These are phyloP conservation scores for Penicillium ochrochloron DNA, from an alignment of 495 filamentous ascomycete genomes.

Conservation along the genomic window DNA sequence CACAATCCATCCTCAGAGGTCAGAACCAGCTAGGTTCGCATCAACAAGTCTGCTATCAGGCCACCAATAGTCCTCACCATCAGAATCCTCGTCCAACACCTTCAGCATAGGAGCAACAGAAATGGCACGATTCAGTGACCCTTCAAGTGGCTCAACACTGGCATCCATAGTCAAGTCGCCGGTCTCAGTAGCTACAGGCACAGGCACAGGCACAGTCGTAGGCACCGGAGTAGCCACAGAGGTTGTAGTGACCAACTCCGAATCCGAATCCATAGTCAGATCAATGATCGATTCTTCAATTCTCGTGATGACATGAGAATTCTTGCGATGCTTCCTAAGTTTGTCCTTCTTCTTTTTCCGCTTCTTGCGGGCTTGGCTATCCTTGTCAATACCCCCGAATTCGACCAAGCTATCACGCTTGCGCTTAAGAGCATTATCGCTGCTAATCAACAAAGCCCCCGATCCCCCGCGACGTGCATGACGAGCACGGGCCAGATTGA, in stretches of 20 bases:
- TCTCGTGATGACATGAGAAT: constrained; percentile 9
- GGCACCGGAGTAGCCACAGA: background rate
- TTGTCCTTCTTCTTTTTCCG: constrained; percentile 14
- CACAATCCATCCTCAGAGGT: background rate
- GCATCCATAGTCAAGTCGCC: background rate
- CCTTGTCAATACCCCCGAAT: constrained; percentile 16
- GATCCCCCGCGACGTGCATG: constrained; percentile 24
- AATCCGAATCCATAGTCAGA: constrained; percentile 37
- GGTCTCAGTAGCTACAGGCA: background rate
- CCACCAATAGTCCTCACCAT: constrained; percentile 55
- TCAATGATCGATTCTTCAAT: constrained; percentile 30
- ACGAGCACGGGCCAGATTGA: constrained; percentile 34
- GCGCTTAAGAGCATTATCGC: constrained; percentile 12
- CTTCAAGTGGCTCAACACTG: background rate
- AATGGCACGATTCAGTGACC: background rate
- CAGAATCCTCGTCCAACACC: constrained; percentile 29
- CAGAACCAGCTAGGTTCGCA: constrained; percentile 30
- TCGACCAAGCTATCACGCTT: background rate
- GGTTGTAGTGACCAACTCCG: background rate
- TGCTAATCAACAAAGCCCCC: constrained; percentile 31
- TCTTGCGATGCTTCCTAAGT: constrained; percentile 14
- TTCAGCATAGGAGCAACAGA: constrained; percentile 4
- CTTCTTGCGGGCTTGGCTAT: constrained; percentile 9
- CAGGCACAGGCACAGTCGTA: background rate
- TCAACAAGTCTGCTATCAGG: constrained; percentile 40